Percentiles rank a stretch among this genome's conserved stretches.
These are phyloP conservation scores for Leishmania aethiopica DNA, from an alignment of 208 protist genomes.

Conservation along the genomic window DNA sequence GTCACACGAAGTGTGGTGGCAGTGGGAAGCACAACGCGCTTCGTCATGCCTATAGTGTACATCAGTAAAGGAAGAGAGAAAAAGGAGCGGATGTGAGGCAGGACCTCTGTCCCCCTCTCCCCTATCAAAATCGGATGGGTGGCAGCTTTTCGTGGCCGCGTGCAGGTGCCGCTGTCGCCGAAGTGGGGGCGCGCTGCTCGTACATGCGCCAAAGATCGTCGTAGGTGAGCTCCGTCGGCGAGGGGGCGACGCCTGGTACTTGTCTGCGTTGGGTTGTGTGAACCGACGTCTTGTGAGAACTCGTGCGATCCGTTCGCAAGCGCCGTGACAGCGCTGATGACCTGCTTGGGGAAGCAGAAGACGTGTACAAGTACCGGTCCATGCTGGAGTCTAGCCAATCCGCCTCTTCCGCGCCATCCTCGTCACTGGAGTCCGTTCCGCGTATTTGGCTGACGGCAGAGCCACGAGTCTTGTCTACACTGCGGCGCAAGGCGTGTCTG, in stretches of 20 bases:
- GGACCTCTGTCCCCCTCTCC: background rate
- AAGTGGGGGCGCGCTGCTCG: slow-evolving; percentile 32
- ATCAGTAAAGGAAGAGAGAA: background rate
- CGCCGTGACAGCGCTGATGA: background rate
- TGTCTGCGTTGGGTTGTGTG: background rate
- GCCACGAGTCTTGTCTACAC: background rate
- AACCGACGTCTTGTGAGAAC: background rate
- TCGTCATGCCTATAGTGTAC: background rate
- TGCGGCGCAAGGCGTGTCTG: background rate
- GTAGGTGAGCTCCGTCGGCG: slow-evolving; percentile 25
- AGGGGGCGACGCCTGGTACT: background rate
- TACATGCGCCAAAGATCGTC: slow-evolving; percentile 61
- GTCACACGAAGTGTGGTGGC: background rate
- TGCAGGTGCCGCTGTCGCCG: background rate
- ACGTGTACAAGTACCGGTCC: slow-evolving; percentile 6
- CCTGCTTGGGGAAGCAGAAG: background rate
- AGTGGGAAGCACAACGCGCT: background rate
- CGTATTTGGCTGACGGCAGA: background rate
- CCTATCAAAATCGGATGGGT: slow-evolving; percentile 31
- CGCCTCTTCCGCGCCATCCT: background rate
- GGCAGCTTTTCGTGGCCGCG: slow-evolving; percentile 10
- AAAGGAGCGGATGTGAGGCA: background rate
- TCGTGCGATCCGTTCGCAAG: background rate
- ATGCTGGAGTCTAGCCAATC: slow-evolving; percentile 10
- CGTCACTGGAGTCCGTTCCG: slow-evolving; percentile 3